Percentiles rank a stretch among this genome's conserved stretches.
phyloP scores from a whole-genome alignment of 305 asterid species.

The Fraxinus sp. region DNA sequence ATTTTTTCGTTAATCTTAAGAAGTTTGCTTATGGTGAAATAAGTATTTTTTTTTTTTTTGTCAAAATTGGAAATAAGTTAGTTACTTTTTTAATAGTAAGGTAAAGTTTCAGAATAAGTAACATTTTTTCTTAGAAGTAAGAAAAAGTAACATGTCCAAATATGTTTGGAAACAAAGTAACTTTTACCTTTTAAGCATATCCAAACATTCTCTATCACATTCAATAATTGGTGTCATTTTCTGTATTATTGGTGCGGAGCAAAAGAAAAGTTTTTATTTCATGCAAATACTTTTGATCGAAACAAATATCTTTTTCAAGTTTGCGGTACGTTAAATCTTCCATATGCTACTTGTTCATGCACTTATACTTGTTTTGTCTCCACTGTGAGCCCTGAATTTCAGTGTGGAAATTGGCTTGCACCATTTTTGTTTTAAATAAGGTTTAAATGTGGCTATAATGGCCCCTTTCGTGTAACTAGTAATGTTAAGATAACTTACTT shows the following conservation, averaged over 20 bases:
- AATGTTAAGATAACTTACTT: background rate
- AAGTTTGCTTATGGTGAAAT: background rate
- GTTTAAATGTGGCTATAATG: background rate
- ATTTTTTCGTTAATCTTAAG: background rate
- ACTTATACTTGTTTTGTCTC: background rate
- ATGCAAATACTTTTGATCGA: background rate
- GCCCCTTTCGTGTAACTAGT: background rate
- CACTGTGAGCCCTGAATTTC: background rate
- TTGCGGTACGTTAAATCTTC: background rate
- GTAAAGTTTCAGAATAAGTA: background rate
- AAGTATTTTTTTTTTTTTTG: background rate
- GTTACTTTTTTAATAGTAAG: background rate
- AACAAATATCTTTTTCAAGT: background rate
- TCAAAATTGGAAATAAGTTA: background rate
- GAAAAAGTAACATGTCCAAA: background rate
- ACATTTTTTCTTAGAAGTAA: background rate
- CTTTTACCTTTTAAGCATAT: background rate
- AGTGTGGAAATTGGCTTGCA: background rate
- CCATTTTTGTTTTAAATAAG: background rate
- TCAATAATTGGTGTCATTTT: background rate
- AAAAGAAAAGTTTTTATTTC: background rate
- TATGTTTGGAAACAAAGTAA: background rate
- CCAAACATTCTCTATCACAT: background rate
- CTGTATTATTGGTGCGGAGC: background rate
- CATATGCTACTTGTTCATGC: background rate